These are phyloP conservation scores for Takashimella koratensis DNA, from an alignment of 1,284 basidiomycete genomes.

Conservation along the genomic window DNA sequence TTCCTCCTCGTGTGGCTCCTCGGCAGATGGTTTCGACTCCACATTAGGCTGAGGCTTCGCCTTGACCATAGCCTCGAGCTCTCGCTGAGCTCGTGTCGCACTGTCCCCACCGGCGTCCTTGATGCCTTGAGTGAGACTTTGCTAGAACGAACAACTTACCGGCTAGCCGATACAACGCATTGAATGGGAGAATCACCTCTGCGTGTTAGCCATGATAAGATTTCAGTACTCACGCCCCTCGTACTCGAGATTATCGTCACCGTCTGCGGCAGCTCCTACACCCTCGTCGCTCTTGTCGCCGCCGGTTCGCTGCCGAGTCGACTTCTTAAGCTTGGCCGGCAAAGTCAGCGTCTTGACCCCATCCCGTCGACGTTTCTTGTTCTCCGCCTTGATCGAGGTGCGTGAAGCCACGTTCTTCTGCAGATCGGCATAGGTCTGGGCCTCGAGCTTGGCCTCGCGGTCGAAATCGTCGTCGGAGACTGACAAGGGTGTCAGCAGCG, in stretches of 20 bases:
- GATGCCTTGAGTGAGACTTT: conserved; percentile 3
- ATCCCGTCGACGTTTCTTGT: conserved; percentile 17
- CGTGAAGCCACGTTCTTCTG: conserved; percentile 8
- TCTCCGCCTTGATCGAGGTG: conserved; percentile 17
- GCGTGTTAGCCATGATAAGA: not conserved
- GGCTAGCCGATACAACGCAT: conserved; percentile 24
- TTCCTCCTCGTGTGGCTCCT: conserved; percentile 7
- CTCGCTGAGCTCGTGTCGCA: not conserved
- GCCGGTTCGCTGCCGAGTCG: no score
- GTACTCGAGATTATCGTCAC: conserved; percentile 16
- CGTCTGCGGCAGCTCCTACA: conserved; percentile 1
- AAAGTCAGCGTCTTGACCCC: conserved; percentile 14
- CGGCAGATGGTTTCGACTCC: not conserved
- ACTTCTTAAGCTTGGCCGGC: not conserved
- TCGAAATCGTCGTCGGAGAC: conserved; percentile 31
- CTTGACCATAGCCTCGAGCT: not conserved
- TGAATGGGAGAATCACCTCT: conserved; percentile 27
- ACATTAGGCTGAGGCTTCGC: not conserved
- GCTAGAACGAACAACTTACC: conserved; percentile 6
- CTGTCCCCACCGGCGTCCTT: conserved; percentile 8
- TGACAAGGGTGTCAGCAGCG: no score
- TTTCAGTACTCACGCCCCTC: conserved; percentile 29
- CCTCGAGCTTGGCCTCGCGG: conserved; percentile 13
- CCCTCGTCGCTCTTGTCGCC: no score
- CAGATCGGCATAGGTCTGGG: conserved; percentile 14